Evolutionary conservation across 768 basidiomycete species (phyloP), one percentile per base, ranked within the genome.

Genomic region (Tulasnella calospora): DNA sequence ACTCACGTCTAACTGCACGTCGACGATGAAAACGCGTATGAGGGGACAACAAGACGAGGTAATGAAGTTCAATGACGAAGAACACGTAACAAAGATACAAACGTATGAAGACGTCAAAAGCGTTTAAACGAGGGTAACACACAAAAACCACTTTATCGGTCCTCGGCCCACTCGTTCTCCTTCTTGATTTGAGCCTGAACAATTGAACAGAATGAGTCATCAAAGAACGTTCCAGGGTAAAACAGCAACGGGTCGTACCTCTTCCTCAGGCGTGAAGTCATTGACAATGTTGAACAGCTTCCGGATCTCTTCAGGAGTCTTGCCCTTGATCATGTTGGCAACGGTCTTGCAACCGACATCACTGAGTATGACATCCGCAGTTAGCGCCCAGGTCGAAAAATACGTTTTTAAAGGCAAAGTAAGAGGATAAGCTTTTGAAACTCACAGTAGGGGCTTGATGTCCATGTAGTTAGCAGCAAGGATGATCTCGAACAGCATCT

Each of bases 281-380:
- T 96, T 96, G 41, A 94, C 93, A 81, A 96, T 96, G 89, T 98
- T 97, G 88, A 96, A 98, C 76, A 99, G 90, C 83, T 98, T 98
- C 79, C 97, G 92, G 81, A 99, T 99, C 86, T 99, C 98, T 85
- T 99, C 98, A 33, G 98, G 98, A 4, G 96, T 97, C 90, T 99
- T 99, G 44, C 98, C 98, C 88, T 99, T 99, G 89, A 99, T 99
- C 98, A 99, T 99, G 89, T 99, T 99, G 19, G 98, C 98, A 6
- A 98, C 96, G 4, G 95, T 98, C 88, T 98, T 97, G 90, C 96
- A 98, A 1, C 96, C 96, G 79, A 98, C 95, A 83, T 98, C 96
- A 81, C 95, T 97, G 79, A 5, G n/a, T n/a, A n/a, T n/a, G n/a
- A 57, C 21, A 41, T 57, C 0, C 8, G 77, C 0, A 17, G 61